These are phyloP conservation scores for carrot (Daucus carota) DNA, from an alignment of 129 eudicot species.

Conservation along the genomic window DNA sequence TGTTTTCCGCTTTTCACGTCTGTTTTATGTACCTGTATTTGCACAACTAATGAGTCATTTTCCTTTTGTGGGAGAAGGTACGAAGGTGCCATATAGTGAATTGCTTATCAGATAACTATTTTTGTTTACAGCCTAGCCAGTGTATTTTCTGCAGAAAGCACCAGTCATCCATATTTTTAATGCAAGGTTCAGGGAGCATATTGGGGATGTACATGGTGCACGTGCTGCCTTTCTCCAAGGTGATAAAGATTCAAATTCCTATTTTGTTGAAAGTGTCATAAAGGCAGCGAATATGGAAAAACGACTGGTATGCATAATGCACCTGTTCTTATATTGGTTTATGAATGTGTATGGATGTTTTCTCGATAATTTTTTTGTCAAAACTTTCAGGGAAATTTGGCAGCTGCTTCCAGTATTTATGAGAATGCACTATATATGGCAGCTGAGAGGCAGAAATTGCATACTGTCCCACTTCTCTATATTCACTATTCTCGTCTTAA, in stretches of 20 bases:
- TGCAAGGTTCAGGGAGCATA: constrained; percentile 76
- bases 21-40: background rate
- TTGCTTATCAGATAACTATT: background rate
- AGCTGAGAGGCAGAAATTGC: constrained; percentile 39
- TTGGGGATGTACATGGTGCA: constrained; percentile 69
- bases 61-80: background rate
- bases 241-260: constrained; percentile 34
- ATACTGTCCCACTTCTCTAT: constrained; percentile 49
- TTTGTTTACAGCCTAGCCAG: constrained; percentile 9
- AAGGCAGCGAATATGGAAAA: constrained; percentile 80
- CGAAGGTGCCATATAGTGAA: background rate
- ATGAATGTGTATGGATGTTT: background rate
- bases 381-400: constrained; percentile 65
- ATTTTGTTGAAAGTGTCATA: constrained; percentile 38
- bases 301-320: constrained; percentile 52
- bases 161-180: constrained; percentile 73
- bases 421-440: constrained; percentile 63
- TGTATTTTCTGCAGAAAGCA: constrained; percentile 38
- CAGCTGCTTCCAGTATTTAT: constrained; percentile 49
- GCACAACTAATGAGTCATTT: background rate
- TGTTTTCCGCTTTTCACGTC: background rate
- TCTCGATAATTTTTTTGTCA: background rate
- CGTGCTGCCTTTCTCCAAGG: constrained; percentile 54
- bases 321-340: constrained; percentile 7
- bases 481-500: constrained; percentile 61